These are phyloP conservation scores for Candida peoriensis DNA, from an alignment of 805 yeast genomes.

Conservation along the genomic window DNA sequence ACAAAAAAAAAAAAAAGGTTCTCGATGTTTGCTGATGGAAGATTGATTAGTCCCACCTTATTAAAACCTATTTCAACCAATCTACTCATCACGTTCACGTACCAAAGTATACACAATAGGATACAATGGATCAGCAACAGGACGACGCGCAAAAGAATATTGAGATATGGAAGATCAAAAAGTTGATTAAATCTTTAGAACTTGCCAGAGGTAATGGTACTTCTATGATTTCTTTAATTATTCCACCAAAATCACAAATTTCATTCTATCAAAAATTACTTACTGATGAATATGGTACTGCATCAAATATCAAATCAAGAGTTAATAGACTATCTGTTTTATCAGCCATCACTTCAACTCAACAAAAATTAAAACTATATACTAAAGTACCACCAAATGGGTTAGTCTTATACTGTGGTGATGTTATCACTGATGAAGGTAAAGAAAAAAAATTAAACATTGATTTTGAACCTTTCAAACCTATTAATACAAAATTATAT, in stretches of 20 bases:
- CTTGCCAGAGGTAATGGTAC: slow-evolving; percentile 98
- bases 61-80: no score
- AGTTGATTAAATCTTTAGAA: slow-evolving; percentile 82
- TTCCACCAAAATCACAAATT: slow-evolving; percentile 94
- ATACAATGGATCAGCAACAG: slow-evolving; percentile 32
- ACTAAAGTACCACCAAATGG: slow-evolving; percentile 91
- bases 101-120: no score
- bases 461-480: slow-evolving; percentile 98
- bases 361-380: slow-evolving; percentile 90
- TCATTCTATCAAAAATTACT: slow-evolving; percentile 83
- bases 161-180: slow-evolving; percentile 98
- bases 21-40: no score
- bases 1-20: no score
- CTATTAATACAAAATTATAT: slow-evolving; percentile 94
- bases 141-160: slow-evolving; percentile 90
- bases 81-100: no score
- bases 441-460: slow-evolving; percentile 95
- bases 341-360: slow-evolving; percentile 97
- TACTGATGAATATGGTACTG: slow-evolving; percentile 98
- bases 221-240: slow-evolving; percentile 94
- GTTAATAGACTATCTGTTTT: slow-evolving; percentile 93
- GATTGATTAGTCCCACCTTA: no score
- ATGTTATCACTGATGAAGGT: slow-evolving; percentile 94
- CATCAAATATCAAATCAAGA: slow-evolving; percentile 95
- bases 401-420: slow-evolving; percentile 96